Evolutionary conservation across 2,329 filamentous ascomycete genomes (phyloP).

Genomic region (Cryphonectria carpinicola): DNA sequence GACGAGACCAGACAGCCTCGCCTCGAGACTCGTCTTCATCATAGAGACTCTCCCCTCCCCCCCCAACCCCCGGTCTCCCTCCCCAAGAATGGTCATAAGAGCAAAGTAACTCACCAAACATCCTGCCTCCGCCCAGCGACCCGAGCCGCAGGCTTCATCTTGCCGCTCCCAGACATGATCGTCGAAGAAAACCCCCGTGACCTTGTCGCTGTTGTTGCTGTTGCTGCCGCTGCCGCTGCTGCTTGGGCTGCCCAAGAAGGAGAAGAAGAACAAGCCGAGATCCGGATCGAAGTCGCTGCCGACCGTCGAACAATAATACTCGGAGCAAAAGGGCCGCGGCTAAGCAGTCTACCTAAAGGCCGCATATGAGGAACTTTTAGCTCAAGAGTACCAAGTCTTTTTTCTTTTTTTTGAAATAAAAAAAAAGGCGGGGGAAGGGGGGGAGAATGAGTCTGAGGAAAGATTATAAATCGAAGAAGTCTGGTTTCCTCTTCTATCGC

Average conservation of each 20-base stretch:
- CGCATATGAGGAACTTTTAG: constrained; percentile 15
- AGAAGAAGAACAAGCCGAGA: background rate
- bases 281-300: constrained; percentile 1
- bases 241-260: background rate
- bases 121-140: constrained; percentile 45
- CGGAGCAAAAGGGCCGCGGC: constrained; percentile 11
- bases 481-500: background rate
- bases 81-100: background rate
- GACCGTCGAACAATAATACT: constrained; percentile 13
- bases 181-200: constrained; percentile 19
- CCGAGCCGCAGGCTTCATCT: constrained; percentile 45
- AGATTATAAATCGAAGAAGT: constrained; percentile 1
- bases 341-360: constrained; percentile 17
- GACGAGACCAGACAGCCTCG: background rate
- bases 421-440: background rate
- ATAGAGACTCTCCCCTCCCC: too few species aligned
- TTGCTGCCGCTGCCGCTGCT: constrained; percentile 3
- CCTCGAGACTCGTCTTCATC: background rate
- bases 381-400: background rate
- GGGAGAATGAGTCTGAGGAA: too few species aligned
- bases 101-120: constrained; percentile 42
- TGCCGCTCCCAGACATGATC: constrained; percentile 39
- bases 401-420: background rate
- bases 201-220: constrained; percentile 23
- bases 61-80: too few species aligned